A percentile compares a stretch with the other conserved stretches of the same genome.
phyloP scores from a whole-genome alignment of 768 basidiomycete species.

The Rickenella mellea region DNA sequence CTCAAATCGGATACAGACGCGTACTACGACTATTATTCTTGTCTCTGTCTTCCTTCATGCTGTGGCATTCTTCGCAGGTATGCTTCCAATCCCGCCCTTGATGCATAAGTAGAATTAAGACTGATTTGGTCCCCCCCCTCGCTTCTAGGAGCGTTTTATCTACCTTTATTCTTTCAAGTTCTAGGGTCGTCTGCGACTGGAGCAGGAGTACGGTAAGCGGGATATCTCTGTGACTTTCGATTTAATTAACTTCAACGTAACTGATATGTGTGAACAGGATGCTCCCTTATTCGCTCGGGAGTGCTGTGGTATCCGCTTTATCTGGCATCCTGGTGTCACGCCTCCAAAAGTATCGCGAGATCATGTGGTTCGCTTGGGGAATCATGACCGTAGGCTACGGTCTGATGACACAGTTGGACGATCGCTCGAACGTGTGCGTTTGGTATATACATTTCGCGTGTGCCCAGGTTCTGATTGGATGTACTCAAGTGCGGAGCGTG shows the following conservation, averaged over 20 bases:
- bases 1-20: constrained; percentile 34
- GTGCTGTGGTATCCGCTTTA: constrained; percentile 40
- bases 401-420: constrained; percentile 61
- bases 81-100: neutral
- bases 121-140: neutral
- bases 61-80: constrained; percentile 49
- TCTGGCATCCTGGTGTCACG: constrained; percentile 51
- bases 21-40: constrained; percentile 58
- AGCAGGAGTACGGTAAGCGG: constrained; percentile 51
- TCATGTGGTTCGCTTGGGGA: constrained; percentile 55
- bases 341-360: constrained; percentile 45
- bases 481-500: constrained; percentile 44
- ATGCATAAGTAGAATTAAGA: neutral
- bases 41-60: constrained; percentile 55
- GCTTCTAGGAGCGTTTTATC: constrained; percentile 44
- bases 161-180: constrained; percentile 73
- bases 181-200: constrained; percentile 66
- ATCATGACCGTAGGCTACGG: constrained; percentile 58
- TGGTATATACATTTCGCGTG: constrained; percentile 1
- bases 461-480: neutral
- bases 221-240: neutral
- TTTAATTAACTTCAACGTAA: neutral
- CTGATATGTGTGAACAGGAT: constrained; percentile 33
- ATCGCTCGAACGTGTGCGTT: constrained; percentile 38
- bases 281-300: constrained; percentile 63